A percentile compares a stretch with the other conserved stretches of the same genome.
Conservation (phyloP, 805 yeast species). For the Candida incommunis region DNA sequence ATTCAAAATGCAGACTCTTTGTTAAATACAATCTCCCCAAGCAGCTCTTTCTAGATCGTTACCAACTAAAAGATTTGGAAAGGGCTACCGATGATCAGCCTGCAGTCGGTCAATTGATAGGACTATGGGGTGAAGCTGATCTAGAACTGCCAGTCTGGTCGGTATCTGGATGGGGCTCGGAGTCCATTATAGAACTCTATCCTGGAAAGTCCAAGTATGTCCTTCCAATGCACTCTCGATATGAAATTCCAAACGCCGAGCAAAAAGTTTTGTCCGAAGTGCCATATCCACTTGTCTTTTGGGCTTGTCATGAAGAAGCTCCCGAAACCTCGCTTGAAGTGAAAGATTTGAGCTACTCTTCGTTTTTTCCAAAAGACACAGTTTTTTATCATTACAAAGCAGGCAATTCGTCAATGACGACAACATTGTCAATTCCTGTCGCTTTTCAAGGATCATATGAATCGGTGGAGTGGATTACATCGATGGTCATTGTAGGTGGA, state of each 20-base stretch:
- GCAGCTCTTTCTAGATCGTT: conserved; percentile 38
- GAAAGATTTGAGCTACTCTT: conserved; percentile 29
- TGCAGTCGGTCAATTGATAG: conserved; percentile 20
- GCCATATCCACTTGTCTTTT: conserved; percentile 31
- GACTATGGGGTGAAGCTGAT: conserved; percentile 41
- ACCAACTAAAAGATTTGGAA: conserved; percentile 30
- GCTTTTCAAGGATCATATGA: neutral
- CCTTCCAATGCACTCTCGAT: conserved; percentile 38
- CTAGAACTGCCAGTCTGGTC: conserved; percentile 42
- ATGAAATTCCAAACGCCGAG: conserved; percentile 26
- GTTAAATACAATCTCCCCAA: conserved; percentile 31
- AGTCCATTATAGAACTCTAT: conserved; percentile 26
- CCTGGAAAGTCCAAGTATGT: conserved; percentile 16
- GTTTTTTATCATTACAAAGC: conserved; percentile 18
- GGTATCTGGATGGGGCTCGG: conserved; percentile 32
- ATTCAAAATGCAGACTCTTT: conserved; percentile 28
- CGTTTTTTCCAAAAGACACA: conserved; percentile 33
- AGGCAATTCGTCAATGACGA: neutral
- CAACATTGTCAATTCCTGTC: neutral
- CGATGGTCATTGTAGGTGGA: neutral
- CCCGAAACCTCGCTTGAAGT: conserved; percentile 24
- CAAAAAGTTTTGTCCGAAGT: conserved; percentile 12
- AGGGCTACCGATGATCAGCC: conserved; percentile 9
- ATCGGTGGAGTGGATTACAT: neutral
- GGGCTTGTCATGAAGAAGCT: conserved; percentile 34